Percentiles rank a stretch among this genome's conserved stretches.
These are phyloP conservation scores for Lecanoromycetidae sp. DNA, from an alignment of 2,329 filamentous ascomycete genomes.

Conservation along the genomic window DNA sequence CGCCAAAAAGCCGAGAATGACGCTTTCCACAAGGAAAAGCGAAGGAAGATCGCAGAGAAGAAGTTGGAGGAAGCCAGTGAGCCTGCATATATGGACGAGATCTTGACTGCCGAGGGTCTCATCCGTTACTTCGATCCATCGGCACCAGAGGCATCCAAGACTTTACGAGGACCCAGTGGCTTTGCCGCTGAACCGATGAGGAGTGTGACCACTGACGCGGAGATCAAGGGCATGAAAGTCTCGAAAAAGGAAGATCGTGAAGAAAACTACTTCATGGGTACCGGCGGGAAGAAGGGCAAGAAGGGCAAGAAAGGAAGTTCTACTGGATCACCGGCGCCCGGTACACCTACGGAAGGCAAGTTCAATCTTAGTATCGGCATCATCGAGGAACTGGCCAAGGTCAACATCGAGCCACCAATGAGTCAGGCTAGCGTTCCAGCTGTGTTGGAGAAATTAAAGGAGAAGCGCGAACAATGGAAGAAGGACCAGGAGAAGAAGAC, in stretches of 20 bases:
- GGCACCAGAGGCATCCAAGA: slow-evolving; percentile 49
- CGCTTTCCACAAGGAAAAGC: slow-evolving; percentile 36
- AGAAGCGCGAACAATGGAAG: slow-evolving; percentile 87
- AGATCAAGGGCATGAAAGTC: slow-evolving; percentile 72
- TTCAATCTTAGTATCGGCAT: slow-evolving; percentile 86
- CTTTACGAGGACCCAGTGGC: slow-evolving; percentile 54
- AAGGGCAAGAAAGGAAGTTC: slow-evolving; percentile 63
- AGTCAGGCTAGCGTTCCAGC: slow-evolving; percentile 68
- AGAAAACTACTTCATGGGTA: slow-evolving; percentile 67
- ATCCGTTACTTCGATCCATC: slow-evolving; percentile 83
- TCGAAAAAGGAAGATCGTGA: slow-evolving; percentile 78
- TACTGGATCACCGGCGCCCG: slow-evolving; percentile 35
- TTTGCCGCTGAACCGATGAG: slow-evolving; percentile 69
- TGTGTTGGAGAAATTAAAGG: slow-evolving; percentile 78
- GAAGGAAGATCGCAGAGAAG: slow-evolving; percentile 42
- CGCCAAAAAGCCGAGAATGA: slow-evolving; percentile 68
- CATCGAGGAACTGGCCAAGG: slow-evolving; percentile 75
- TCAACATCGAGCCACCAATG: slow-evolving; percentile 81
- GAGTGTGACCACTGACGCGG: slow-evolving; percentile 64
- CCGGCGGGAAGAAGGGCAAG: slow-evolving; percentile 72
- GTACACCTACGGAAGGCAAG: slow-evolving; percentile 42
- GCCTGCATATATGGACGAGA: slow-evolving; percentile 85
- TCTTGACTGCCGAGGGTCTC: slow-evolving; percentile 73
- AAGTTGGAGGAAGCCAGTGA: slow-evolving; percentile 44
- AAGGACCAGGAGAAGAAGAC: slow-evolving; percentile 80